Evolutionary conservation across 345 rosid species (phyloP).

Genomic region (Salix brachista): DNA sequence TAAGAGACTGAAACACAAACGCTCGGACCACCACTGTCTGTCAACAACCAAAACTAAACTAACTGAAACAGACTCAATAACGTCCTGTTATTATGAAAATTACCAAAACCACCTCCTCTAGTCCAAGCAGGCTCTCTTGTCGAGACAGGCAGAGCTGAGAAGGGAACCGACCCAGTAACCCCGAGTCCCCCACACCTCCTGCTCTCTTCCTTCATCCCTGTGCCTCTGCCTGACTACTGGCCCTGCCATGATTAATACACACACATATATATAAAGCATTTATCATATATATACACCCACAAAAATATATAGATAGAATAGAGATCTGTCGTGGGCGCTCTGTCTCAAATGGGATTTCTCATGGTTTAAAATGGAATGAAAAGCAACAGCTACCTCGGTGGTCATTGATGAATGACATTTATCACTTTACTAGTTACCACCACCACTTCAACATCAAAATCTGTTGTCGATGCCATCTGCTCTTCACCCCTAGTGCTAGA

Average conservation of each 20-base stretch:
- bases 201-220: neutral
- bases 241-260: too few relatives aligned
- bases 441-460: neutral
- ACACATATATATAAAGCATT: too few relatives aligned
- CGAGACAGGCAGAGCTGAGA: conserved; percentile 21
- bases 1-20: too few relatives aligned
- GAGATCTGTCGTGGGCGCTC: conserved; percentile 1
- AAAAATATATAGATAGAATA: too few relatives aligned
- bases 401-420: conserved; percentile 44
- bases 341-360: conserved; percentile 8
- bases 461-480: neutral
- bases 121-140: conserved; percentile 36
- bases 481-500: neutral
- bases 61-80: conserved; percentile 38
- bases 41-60: conserved; percentile 12
- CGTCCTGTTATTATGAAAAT: neutral
- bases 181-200: neutral
- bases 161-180: neutral
- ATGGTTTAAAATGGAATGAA: conserved; percentile 8
- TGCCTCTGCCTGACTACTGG: neutral
- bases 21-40: neutral
- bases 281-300: too few relatives aligned
- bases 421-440: conserved; percentile 42
- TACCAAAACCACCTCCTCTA: conserved; percentile 30
- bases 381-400: conserved; percentile 11